Evolutionary conservation across 2,329 filamentous ascomycete genomes (phyloP).

Genomic region (Chlorencoelia australis): DNA sequence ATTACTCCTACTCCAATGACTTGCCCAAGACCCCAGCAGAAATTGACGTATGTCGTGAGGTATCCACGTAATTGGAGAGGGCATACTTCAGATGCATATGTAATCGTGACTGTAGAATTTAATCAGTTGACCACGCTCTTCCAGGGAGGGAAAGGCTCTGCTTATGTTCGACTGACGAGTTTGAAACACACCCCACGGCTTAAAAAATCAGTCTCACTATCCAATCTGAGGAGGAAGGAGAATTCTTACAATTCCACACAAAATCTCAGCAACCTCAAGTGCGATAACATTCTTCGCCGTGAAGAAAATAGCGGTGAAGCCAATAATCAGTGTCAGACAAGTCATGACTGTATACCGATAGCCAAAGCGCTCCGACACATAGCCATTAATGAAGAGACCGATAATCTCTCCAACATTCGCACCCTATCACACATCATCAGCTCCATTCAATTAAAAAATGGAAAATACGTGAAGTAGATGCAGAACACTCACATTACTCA

Average conservation of each 20-base stretch:
- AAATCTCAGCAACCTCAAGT: constrained; percentile 36
- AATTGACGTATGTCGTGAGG: constrained; percentile 45
- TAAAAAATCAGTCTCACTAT: constrained; percentile 2
- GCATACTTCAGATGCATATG: constrained; percentile 40
- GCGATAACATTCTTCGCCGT: constrained; percentile 36
- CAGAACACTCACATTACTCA: constrained; percentile 16
- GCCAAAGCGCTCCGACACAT: constrained; percentile 35
- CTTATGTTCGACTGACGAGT: constrained; percentile 39
- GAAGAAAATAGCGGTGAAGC: constrained; percentile 40
- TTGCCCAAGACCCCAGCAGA: constrained; percentile 45
- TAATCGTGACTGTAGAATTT: constrained; percentile 21
- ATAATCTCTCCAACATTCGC: constrained; percentile 30
- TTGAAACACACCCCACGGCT: constrained; percentile 36
- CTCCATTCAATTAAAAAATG: too few relatives aligned
- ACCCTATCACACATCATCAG: constrained; percentile 7
- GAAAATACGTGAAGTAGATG: too few relatives aligned
- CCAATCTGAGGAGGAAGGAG: neutral
- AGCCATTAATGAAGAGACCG: constrained; percentile 38
- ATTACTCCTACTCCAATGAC: constrained; percentile 41
- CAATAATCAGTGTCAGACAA: constrained; percentile 26
- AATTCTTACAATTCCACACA: constrained; percentile 31
- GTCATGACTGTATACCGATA: constrained; percentile 28
- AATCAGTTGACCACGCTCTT: too few relatives aligned
- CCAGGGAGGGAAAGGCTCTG: too few relatives aligned
- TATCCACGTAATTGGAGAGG: constrained; percentile 46